Evolutionary conservation across 2,329 filamentous ascomycete genomes (phyloP).

Genomic region (Calonectria pteridis): DNA sequence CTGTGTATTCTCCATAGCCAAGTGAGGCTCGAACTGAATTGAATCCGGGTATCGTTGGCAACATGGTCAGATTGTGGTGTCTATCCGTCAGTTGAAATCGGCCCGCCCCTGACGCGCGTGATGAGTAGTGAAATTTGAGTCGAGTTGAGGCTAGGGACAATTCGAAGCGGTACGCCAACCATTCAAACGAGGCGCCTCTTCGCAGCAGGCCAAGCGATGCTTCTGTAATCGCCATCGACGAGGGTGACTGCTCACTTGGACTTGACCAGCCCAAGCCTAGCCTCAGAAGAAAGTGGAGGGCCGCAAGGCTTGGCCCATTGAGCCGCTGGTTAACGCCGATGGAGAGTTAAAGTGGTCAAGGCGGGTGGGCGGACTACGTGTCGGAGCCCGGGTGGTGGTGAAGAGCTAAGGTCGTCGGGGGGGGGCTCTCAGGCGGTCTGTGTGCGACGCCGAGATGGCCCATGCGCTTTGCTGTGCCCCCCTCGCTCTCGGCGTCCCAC

Average conservation of each 20-base stretch:
- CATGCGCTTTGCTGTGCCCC: conserved; percentile 26
- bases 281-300: conserved; percentile 6
- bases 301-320: conserved; percentile 26
- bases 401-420: conserved; percentile 27
- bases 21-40: conserved; percentile 13
- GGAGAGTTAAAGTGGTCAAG: conserved; percentile 22
- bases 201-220: not conserved
- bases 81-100: conserved; percentile 23
- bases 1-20: not conserved
- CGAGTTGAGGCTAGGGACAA: conserved; percentile 17
- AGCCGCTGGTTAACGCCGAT: conserved; percentile 38
- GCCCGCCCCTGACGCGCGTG: conserved; percentile 30
- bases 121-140: conserved; percentile 26
- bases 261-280: conserved; percentile 24
- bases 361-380: conserved; percentile 35
- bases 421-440: conserved; percentile 37
- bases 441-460: conserved; percentile 33
- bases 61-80: not conserved
- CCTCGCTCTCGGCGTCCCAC: conserved; percentile 11
- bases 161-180: not conserved
- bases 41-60: conserved; percentile 8
- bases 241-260: not conserved
- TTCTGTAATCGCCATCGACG: not conserved
- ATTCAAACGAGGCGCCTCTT: not conserved
- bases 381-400: conserved; percentile 29